A percentile compares a stretch with the other conserved stretches of the same genome.
Evolutionary conservation across 2,329 filamentous ascomycete genomes (phyloP).

Genomic region (Nigrospora osmanthi): DNA sequence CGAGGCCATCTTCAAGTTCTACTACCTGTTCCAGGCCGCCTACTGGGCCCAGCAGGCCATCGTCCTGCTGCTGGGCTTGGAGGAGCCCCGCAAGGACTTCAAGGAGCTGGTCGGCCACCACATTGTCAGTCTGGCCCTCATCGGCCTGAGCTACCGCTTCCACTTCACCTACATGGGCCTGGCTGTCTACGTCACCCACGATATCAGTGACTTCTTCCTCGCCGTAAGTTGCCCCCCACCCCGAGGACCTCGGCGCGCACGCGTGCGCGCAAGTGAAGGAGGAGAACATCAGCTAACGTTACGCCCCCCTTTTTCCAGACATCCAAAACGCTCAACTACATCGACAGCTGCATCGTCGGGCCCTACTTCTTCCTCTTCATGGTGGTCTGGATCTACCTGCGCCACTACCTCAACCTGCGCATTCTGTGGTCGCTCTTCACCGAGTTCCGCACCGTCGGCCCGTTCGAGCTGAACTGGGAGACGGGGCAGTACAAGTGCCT

Average conservation of each 20-base stretch:
- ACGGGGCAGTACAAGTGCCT: constrained; percentile 70
- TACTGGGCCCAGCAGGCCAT: constrained; percentile 96
- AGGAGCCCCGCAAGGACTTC: constrained; percentile 93
- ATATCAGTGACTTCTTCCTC: constrained; percentile 92
- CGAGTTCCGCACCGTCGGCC: constrained; percentile 66
- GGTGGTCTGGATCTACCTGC: constrained; percentile 78
- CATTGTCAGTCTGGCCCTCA: constrained; percentile 78
- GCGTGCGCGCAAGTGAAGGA: too few relatives aligned
- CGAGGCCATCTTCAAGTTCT: constrained; percentile 80
- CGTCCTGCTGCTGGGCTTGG: constrained; percentile 76
- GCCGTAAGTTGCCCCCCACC: constrained; percentile 50
- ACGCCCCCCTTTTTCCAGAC: constrained; percentile 41
- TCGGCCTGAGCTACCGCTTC: constrained; percentile 84
- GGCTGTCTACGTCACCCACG: constrained; percentile 89
- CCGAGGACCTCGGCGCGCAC: background rate
- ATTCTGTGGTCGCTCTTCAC: constrained; percentile 71
- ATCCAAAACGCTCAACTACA: constrained; percentile 86
- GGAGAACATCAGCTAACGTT: too few relatives aligned
- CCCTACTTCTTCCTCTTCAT: constrained; percentile 85
- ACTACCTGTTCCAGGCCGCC: constrained; percentile 88
- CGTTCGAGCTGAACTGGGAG: constrained; percentile 70
- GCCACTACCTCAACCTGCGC: constrained; percentile 74
- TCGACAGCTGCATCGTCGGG: constrained; percentile 69
- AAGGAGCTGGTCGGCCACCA: constrained; percentile 89
- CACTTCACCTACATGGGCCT: constrained; percentile 95